Evolutionary conservation across 2,329 filamentous ascomycete species (phyloP).

Genomic region (Dactylellina haptotyla): DNA sequence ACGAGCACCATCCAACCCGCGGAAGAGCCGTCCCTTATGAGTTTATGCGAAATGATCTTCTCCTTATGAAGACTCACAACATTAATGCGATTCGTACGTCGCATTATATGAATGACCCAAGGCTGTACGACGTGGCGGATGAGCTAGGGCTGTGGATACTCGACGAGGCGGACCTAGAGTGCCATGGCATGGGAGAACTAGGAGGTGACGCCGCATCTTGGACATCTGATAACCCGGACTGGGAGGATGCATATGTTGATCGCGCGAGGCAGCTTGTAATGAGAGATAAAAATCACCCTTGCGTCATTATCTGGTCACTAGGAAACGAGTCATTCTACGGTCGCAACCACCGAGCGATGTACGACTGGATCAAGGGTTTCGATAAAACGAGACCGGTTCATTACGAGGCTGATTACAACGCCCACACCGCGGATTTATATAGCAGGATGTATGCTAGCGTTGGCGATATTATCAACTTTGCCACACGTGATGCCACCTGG

Average conservation of each 20-base stretch:
- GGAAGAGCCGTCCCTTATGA: slow-evolving; percentile 73
- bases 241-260: slow-evolving; percentile 74
- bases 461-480: slow-evolving; percentile 64
- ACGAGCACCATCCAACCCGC: slow-evolving; percentile 74
- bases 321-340: slow-evolving; percentile 80
- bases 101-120: slow-evolving; percentile 74
- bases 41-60: slow-evolving; percentile 71
- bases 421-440: slow-evolving; percentile 72
- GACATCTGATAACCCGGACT: slow-evolving; percentile 71
- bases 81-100: slow-evolving; percentile 76
- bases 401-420: slow-evolving; percentile 73
- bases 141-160: slow-evolving; percentile 75
- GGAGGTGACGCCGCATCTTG: slow-evolving; percentile 68
- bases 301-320: slow-evolving; percentile 77
- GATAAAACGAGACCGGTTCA: slow-evolving; percentile 72
- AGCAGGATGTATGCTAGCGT: slow-evolving; percentile 74
- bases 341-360: slow-evolving; percentile 74
- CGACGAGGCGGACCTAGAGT: slow-evolving; percentile 69
- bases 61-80: slow-evolving; percentile 76
- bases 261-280: slow-evolving; percentile 72
- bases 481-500: slow-evolving; percentile 59
- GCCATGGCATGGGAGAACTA: slow-evolving; percentile 66
- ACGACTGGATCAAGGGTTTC: slow-evolving; percentile 69
- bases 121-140: slow-evolving; percentile 70
- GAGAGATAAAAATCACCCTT: slow-evolving; percentile 76